Conservation (phyloP, 805 yeast species). For the Hanseniaspora guilliermondii region DNA sequence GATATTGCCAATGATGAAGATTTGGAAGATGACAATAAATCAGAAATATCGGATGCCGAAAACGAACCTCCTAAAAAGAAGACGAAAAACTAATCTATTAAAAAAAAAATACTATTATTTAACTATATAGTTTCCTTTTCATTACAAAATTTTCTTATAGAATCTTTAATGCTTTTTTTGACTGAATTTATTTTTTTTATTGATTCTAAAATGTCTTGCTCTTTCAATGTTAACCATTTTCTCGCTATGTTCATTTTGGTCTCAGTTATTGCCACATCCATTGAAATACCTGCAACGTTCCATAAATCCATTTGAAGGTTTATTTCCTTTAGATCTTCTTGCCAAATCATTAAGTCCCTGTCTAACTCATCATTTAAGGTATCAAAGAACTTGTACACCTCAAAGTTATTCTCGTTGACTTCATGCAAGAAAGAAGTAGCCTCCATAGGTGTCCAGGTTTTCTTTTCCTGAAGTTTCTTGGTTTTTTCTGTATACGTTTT, state of each 20-base stretch:
- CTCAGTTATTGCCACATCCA: slow-evolving; percentile 4
- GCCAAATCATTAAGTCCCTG: slow-evolving; percentile 3
- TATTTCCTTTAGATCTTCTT: neutral
- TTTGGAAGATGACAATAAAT: slow-evolving; percentile 1
- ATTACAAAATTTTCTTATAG: neutral
- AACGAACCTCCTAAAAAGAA: slow-evolving; percentile 11
- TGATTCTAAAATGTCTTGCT: neutral
- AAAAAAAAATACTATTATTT: no score
- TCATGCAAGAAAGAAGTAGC: neutral
- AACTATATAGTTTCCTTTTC: neutral
- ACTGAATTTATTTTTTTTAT: neutral
- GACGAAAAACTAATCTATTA: neutral
- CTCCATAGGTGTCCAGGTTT: neutral
- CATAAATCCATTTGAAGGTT: slow-evolving; percentile 1
- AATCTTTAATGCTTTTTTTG: slow-evolving; percentile 5
- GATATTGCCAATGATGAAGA: slow-evolving; percentile 13
- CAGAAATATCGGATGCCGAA: slow-evolving; percentile 3
- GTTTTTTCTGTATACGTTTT: slow-evolving; percentile 14
- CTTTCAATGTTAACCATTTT: slow-evolving; percentile 2
- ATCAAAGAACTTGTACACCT: neutral
- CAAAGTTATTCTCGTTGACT: neutral
- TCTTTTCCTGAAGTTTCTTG: slow-evolving; percentile 8
- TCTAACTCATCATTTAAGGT: neutral
- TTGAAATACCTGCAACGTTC: slow-evolving; percentile 7
- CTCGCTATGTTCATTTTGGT: neutral